phyloP scores from a whole-genome alignment of 352 stramenopile genomes.

The Globisporangium nodosum region DNA sequence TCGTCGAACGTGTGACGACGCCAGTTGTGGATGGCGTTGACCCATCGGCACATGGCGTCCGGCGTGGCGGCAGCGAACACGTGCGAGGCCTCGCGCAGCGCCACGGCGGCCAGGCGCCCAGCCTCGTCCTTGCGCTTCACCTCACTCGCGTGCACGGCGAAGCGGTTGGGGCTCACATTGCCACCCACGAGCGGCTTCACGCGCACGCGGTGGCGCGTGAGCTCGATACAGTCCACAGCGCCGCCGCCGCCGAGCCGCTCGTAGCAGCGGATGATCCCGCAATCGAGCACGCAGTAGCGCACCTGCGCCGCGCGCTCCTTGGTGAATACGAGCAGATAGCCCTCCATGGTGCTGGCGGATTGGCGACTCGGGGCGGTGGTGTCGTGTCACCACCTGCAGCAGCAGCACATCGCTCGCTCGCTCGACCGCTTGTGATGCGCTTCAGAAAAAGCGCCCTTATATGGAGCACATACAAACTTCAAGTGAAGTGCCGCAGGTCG shows the following conservation, averaged over 20 bases:
- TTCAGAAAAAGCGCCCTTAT: neutral
- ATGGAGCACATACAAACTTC: neutral
- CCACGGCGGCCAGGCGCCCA: constrained; percentile 30
- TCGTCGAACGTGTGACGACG: constrained; percentile 58
- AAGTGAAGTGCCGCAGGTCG: neutral
- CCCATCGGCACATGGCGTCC: constrained; percentile 58
- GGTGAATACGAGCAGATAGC: constrained; percentile 60
- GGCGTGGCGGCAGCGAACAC: constrained; percentile 49
- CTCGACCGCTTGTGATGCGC: neutral
- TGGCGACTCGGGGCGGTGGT: neutral
- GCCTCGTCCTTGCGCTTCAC: constrained; percentile 47
- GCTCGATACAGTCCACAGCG: constrained; percentile 33
- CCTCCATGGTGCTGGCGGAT: constrained; percentile 42
- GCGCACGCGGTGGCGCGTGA: constrained; percentile 62
- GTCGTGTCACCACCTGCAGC: no score
- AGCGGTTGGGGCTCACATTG: constrained; percentile 63
- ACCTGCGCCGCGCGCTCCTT: constrained; percentile 39
- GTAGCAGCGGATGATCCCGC: constrained; percentile 52
- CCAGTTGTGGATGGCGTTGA: constrained; percentile 72
- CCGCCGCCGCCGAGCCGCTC: constrained; percentile 26
- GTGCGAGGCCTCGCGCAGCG: constrained; percentile 25
- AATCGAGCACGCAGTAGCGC: constrained; percentile 64
- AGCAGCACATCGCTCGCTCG: neutral
- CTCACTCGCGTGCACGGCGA: constrained; percentile 41
- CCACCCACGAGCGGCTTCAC: constrained; percentile 39